Conservation (phyloP, 371 early-diverging fungal species). For the Mycotypha africana region DNA sequence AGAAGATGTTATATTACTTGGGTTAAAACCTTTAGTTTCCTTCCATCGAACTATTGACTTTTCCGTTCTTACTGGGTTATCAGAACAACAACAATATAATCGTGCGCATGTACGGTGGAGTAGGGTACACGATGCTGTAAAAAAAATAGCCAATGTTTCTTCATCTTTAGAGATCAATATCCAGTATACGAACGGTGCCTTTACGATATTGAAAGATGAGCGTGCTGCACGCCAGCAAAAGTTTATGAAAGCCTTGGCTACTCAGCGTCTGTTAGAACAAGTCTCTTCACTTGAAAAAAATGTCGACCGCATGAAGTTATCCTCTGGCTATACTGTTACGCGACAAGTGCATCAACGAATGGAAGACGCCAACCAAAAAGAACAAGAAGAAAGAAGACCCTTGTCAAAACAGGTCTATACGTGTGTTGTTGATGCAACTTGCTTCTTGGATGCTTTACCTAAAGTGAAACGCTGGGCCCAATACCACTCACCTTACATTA, state of each 20-base stretch:
- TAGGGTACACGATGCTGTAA: slow-evolving; percentile 31
- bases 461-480: slow-evolving; percentile 51
- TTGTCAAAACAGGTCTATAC: slow-evolving; percentile 27
- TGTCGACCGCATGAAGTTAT: slow-evolving; percentile 31
- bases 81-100: slow-evolving; percentile 18
- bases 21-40: slow-evolving; percentile 19
- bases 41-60: slow-evolving; percentile 38
- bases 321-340: not conserved
- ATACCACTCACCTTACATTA: slow-evolving; percentile 27
- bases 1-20: slow-evolving; percentile 33
- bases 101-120: slow-evolving; percentile 44
- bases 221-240: slow-evolving; percentile 54
- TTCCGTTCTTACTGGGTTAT: too few species aligned
- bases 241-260: slow-evolving; percentile 59
- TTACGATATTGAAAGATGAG: slow-evolving; percentile 56
- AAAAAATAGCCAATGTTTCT: slow-evolving; percentile 33
- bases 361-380: slow-evolving; percentile 10
- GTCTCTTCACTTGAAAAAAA: slow-evolving; percentile 55
- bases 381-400: slow-evolving; percentile 2
- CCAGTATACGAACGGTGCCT: too few species aligned
- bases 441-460: slow-evolving; percentile 43
- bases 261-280: slow-evolving; percentile 60
- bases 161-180: too few species aligned
- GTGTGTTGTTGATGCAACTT: slow-evolving; percentile 48
- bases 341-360: not conserved